A percentile compares a stretch with the other conserved stretches of the same genome.
Evolutionary conservation across 2,329 filamentous ascomycete species (phyloP).

Genomic region (Arachnomyces sp.): DNA sequence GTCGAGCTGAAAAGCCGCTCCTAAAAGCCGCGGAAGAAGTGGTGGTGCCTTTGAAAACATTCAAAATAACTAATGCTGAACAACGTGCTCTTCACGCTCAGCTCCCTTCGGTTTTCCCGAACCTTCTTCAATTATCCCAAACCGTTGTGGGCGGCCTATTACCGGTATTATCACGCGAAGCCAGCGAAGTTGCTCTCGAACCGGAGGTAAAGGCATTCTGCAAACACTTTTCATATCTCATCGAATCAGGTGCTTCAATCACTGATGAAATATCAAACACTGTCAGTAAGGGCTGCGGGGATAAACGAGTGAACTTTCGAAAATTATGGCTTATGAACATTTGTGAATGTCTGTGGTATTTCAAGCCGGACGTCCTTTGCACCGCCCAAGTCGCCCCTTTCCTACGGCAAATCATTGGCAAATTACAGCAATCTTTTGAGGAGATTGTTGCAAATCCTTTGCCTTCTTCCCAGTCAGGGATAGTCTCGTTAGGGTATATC

Average conservation of each 20-base stretch:
- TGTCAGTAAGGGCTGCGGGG: conserved; percentile 71
- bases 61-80: conserved; percentile 77
- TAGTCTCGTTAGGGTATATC: conserved; percentile 73
- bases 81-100: conserved; percentile 77
- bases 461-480: conserved; percentile 70
- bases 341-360: conserved; percentile 61
- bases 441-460: conserved; percentile 74
- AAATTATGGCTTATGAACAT: conserved; percentile 72
- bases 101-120: conserved; percentile 61
- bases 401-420: conserved; percentile 44
- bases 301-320: conserved; percentile 73
- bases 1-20: conserved; percentile 51
- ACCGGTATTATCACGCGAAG: conserved; percentile 68
- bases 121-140: conserved; percentile 54
- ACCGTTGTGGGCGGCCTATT: conserved; percentile 62
- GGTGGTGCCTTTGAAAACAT: conserved; percentile 67
- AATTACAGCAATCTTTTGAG: conserved; percentile 58
- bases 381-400: conserved; percentile 40
- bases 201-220: conserved; percentile 68
- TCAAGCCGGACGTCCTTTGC: conserved; percentile 41
- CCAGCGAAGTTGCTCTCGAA: conserved; percentile 73
- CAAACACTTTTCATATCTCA: conserved; percentile 54
- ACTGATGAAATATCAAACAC: conserved; percentile 62
- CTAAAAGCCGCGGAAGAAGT: conserved; percentile 70
- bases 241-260: conserved; percentile 55